Evolutionary conservation across 345 rosid species (phyloP).

Genomic region (Microcos paniculata): DNA sequence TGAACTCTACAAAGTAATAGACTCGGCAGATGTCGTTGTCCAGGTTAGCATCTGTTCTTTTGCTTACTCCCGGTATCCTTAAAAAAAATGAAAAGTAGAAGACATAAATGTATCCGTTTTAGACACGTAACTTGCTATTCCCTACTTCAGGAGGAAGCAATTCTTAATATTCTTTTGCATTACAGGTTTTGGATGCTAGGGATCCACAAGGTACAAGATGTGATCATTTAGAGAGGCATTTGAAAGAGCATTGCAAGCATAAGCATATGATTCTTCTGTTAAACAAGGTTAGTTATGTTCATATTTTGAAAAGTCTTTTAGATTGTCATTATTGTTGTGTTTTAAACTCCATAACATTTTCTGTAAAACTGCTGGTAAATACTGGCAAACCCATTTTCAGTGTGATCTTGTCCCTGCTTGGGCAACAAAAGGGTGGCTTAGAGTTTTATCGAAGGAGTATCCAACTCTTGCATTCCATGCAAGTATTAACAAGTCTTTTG

Average conservation of each 20-base stretch:
- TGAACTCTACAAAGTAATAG: slow-evolving; percentile 95
- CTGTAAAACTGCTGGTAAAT: neutral
- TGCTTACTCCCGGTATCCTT: neutral
- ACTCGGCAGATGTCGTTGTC: slow-evolving; percentile 93
- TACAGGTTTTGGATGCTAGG: slow-evolving; percentile 96
- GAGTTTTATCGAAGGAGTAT: slow-evolving; percentile 81
- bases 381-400: slow-evolving; percentile 31
- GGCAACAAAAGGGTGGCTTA: slow-evolving; percentile 95
- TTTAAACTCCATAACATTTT: neutral
- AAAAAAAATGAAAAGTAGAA: neutral
- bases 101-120: neutral
- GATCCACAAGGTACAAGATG: slow-evolving; percentile 96
- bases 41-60: slow-evolving; percentile 49
- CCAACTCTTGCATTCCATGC: slow-evolving; percentile 99
- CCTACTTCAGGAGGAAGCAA: neutral
- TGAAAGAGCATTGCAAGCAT: slow-evolving; percentile 91
- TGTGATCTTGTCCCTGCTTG: slow-evolving; percentile 97
- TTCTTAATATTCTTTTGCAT: slow-evolving; percentile 1
- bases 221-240: slow-evolving; percentile 75
- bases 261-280: slow-evolving; percentile 87
- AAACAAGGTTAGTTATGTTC: slow-evolving; percentile 65
- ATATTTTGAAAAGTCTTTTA: neutral
- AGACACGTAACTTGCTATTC: neutral
- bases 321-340: neutral
- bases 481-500: slow-evolving; percentile 83